Percentiles rank a stretch among this genome's conserved stretches.
Conservation (phyloP, 129 eudicot species). For the Pseudognaphalium luteoalbum region DNA sequence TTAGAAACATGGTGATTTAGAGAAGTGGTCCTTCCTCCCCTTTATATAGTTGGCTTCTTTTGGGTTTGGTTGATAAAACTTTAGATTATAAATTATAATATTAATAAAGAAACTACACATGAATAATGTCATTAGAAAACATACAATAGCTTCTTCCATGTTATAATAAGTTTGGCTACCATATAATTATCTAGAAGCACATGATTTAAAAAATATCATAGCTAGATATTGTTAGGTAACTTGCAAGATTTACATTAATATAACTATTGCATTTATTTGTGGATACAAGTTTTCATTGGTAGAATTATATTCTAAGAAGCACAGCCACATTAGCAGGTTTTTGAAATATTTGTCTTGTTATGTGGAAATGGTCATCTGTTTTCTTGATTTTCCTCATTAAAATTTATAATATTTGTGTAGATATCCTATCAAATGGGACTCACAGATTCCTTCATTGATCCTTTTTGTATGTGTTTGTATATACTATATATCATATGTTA, state of each 20-base stretch:
- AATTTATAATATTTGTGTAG: not conserved
- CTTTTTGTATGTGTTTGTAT: slow-evolving; percentile 32
- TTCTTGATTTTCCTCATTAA: not conserved
- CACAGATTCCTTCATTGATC: slow-evolving; percentile 29
- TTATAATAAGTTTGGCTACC: slow-evolving; percentile 12
- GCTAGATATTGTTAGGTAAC: slow-evolving; percentile 14
- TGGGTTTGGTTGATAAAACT: not conserved
- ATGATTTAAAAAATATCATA: not conserved
- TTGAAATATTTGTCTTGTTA: slow-evolving; percentile 20
- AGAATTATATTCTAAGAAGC: slow-evolving; percentile 24
- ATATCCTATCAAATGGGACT: slow-evolving; percentile 27
- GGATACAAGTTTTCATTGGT: not conserved
- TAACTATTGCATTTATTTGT: not conserved
- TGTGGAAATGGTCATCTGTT: slow-evolving; percentile 32
- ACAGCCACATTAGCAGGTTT: slow-evolving; percentile 20
- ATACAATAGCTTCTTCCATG: slow-evolving; percentile 17
- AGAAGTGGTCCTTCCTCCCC: slow-evolving; percentile 23
- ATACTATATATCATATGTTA: not conserved
- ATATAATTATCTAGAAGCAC: not conserved
- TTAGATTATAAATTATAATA: not conserved
- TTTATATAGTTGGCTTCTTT: slow-evolving; percentile 21
- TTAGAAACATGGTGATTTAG: slow-evolving; percentile 10
- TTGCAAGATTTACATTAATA: not conserved
- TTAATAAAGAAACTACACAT: not conserved
- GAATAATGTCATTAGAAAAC: slow-evolving; percentile 14